A percentile compares a stretch with the other conserved stretches of the same genome.
Evolutionary conservation across 345 rosid genomes (phyloP).

Genomic region (Aegle marmelos): DNA sequence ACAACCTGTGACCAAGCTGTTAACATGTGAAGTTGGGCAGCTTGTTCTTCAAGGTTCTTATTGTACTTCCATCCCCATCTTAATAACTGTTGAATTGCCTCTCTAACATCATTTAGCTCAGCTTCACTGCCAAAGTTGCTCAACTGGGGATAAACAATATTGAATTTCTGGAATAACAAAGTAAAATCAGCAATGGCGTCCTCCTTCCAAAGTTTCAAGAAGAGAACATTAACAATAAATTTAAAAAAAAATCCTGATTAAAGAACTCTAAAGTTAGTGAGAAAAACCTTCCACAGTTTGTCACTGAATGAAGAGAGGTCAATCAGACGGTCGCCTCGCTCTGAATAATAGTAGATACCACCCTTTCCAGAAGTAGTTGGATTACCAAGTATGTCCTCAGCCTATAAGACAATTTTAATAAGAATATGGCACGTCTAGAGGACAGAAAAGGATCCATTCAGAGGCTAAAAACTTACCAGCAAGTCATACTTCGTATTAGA

Average conservation of each 20-base stretch:
- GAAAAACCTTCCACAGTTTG: conserved; percentile 83
- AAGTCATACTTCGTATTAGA: conserved; percentile 60
- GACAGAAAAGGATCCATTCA: background rate
- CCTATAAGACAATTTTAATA: conserved; percentile 38
- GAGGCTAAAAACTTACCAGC: conserved; percentile 50
- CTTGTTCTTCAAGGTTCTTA: conserved; percentile 94
- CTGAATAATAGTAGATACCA: conserved; percentile 80
- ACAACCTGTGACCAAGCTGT: conserved; percentile 93
- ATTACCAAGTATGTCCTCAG: conserved; percentile 75
- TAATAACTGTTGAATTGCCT: conserved; percentile 72
- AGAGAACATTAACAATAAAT: background rate
- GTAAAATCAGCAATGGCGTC: conserved; percentile 16
- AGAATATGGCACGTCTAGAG: conserved; percentile 14
- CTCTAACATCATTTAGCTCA: conserved; percentile 79
- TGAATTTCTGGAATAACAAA: conserved; percentile 54
- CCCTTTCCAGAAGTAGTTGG: conserved; percentile 69
- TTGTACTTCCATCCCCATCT: conserved; percentile 98
- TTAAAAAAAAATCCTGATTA: conserved; percentile 2
- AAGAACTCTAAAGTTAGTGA: conserved; percentile 3
- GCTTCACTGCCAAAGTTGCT: conserved; percentile 56
- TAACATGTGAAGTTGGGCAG: conserved; percentile 98
- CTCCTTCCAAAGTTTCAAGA: conserved; percentile 10
- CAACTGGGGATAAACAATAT: conserved; percentile 57
- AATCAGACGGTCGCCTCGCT: conserved; percentile 92
- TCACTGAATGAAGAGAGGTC: conserved; percentile 74